These are phyloP conservation scores for Neocucurbitaria cava DNA, from an alignment of 2,329 filamentous ascomycete genomes.

Conservation along the genomic window DNA sequence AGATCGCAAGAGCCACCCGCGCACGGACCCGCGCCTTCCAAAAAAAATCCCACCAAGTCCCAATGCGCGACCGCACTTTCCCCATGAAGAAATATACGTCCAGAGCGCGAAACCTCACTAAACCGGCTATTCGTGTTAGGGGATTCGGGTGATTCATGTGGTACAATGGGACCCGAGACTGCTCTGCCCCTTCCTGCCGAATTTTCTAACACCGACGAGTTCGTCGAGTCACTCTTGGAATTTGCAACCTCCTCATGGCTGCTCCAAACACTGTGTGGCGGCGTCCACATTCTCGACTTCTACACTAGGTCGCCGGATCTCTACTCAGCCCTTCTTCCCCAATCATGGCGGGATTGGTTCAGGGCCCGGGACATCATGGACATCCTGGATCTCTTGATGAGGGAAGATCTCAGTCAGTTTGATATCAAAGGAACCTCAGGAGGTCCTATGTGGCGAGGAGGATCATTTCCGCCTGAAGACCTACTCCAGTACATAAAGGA, in stretches of 20 bases:
- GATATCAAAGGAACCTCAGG: slow-evolving; percentile 10
- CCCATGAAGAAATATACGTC: slow-evolving; percentile 7
- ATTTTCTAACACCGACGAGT: slow-evolving; percentile 76
- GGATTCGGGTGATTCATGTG: slow-evolving; percentile 14
- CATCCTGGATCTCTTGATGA: slow-evolving; percentile 80
- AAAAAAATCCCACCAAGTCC: slow-evolving; percentile 21
- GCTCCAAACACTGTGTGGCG: slow-evolving; percentile 89
- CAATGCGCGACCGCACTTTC: slow-evolving; percentile 16
- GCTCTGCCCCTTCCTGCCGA: slow-evolving; percentile 73
- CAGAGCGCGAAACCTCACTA: not conserved
- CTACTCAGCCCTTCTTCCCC: slow-evolving; percentile 77
- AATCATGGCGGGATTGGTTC: slow-evolving; percentile 84
- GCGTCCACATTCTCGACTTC: slow-evolving; percentile 97
- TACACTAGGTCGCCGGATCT: slow-evolving; percentile 85
- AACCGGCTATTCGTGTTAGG: not conserved
- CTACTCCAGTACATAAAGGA: slow-evolving; percentile 75
- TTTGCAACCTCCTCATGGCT: slow-evolving; percentile 78
- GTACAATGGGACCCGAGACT: slow-evolving; percentile 55
- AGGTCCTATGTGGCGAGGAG: slow-evolving; percentile 51
- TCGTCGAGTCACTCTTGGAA: slow-evolving; percentile 76
- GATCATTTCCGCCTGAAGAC: slow-evolving; percentile 57
- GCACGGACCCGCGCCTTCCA: slow-evolving; percentile 24
- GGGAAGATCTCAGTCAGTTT: slow-evolving; percentile 69
- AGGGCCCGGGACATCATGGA: slow-evolving; percentile 73
- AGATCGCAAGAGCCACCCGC: not conserved